Percentiles rank a stretch among this genome's conserved stretches.
Evolutionary conservation across 2,329 filamentous ascomycete species (phyloP).

Genomic region (Exserohilum turcica): DNA sequence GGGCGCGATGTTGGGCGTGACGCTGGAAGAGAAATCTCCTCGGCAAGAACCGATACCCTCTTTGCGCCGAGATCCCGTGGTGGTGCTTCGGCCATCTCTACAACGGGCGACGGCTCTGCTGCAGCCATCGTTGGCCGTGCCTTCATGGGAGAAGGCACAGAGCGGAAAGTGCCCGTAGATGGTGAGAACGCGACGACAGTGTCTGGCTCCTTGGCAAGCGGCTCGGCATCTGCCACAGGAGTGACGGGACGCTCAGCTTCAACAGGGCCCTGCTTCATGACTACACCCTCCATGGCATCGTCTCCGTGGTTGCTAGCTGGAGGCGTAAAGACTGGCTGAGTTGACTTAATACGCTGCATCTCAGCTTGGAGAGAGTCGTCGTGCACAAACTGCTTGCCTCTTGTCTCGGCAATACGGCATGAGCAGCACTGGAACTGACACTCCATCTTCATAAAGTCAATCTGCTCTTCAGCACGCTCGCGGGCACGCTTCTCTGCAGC

Average conservation of each 20-base stretch:
- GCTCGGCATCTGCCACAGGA: conserved; percentile 22
- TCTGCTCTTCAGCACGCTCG: conserved; percentile 70
- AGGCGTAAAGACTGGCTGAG: conserved; percentile 63
- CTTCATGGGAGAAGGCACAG: conserved; percentile 40
- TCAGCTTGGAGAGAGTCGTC: conserved; percentile 42
- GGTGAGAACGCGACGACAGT: conserved; percentile 43
- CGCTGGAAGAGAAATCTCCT: conserved; percentile 15
- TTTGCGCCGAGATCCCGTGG: conserved; percentile 32
- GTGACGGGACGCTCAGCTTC: conserved; percentile 28
- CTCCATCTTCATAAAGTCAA: conserved; percentile 78
- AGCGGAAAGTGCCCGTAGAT: conserved; percentile 46
- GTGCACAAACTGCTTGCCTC: conserved; percentile 48
- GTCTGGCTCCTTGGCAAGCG: conserved; percentile 21
- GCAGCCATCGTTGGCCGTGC: conserved; percentile 15
- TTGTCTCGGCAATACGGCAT: conserved; percentile 54
- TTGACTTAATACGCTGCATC: conserved; percentile 48
- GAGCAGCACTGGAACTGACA: conserved; percentile 71
- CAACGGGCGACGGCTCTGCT: conserved; percentile 24
- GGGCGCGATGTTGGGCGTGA: conserved; percentile 8
- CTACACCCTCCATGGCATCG: conserved; percentile 42
- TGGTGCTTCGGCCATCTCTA: conserved; percentile 28
- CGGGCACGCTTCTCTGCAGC: conserved; percentile 62
- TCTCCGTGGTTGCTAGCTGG: conserved; percentile 66
- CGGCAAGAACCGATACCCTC: conserved; percentile 22
- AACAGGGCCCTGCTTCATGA: conserved; percentile 29